Percentiles rank a stretch among this genome's conserved stretches.
These are phyloP conservation scores for Backusella morwellensis DNA, from an alignment of 192 early-diverging fungal genomes.

Conservation along the genomic window DNA sequence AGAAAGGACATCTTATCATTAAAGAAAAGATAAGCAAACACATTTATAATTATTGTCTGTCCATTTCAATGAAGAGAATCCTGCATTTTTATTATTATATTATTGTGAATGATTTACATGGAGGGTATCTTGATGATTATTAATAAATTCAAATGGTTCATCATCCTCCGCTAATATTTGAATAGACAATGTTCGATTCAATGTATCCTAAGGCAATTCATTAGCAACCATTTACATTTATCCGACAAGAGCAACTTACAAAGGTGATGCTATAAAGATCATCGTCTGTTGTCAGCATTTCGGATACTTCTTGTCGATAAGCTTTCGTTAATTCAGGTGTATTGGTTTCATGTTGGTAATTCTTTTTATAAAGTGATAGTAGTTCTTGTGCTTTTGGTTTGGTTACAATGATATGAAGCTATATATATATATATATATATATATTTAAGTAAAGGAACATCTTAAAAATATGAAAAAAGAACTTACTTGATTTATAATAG, in stretches of 20 bases:
- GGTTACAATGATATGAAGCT: constrained; percentile 45
- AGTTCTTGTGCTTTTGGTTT: constrained; percentile 67
- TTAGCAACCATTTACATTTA: no score
- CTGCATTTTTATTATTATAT: no score
- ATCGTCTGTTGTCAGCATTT: constrained; percentile 29
- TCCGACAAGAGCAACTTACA: constrained; percentile 14
- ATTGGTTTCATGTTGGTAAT: constrained; percentile 40
- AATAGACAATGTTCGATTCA: constrained; percentile 16
- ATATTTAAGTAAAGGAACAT: no score
- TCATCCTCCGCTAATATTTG: constrained; percentile 32
- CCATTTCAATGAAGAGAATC: no score
- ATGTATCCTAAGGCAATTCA: constrained; percentile 14
- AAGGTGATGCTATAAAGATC: constrained; percentile 32
- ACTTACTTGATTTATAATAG: constrained; percentile 74
- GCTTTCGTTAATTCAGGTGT: constrained; percentile 15
- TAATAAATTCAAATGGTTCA: not conserved
- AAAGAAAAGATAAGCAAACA: no score
- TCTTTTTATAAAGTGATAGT: constrained; percentile 62
- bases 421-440: not conserved
- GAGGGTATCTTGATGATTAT: not conserved
- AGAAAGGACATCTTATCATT: no score
- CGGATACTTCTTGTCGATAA: constrained; percentile 27
- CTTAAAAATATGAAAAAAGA: not conserved
- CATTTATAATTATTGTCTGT: no score
- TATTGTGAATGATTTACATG: no score